These are phyloP conservation scores for Leptomonas pyrrhocoris DNA, from an alignment of 208 protist species.

Conservation along the genomic window DNA sequence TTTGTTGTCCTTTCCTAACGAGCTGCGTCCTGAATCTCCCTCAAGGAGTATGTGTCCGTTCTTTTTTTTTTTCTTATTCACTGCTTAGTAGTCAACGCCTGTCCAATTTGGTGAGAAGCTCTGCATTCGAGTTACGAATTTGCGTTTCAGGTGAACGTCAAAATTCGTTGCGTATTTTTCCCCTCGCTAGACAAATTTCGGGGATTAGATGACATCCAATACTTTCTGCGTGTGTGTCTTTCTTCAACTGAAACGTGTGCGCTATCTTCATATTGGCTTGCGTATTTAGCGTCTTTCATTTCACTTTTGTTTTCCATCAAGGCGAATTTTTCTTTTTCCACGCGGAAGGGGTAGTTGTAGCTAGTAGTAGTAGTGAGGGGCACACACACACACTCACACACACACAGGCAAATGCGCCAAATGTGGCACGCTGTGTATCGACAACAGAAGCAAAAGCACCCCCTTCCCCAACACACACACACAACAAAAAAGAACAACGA, in stretches of 20 bases:
- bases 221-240: no score
- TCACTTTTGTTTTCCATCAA: constrained; percentile 22
- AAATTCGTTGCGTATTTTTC: constrained; percentile 21
- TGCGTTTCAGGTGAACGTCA: constrained; percentile 27
- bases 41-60: not conserved
- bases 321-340: constrained; percentile 28
- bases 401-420: not conserved
- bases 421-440: not conserved
- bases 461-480: not conserved
- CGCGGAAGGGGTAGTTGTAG: not conserved
- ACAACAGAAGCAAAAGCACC: not conserved
- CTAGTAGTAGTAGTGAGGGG: constrained; percentile 8
- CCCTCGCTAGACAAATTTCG: no score
- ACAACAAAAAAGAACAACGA: not conserved
- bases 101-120: not conserved
- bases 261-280: not conserved
- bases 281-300: constrained; percentile 9
- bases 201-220: no score
- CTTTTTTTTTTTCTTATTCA: constrained; percentile 30
- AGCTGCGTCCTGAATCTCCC: not conserved
- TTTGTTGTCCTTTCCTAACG: not conserved
- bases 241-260: not conserved
- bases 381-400: not conserved
- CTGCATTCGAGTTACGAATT: not conserved
- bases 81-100: constrained; percentile 23